Evolutionary conservation across 1,284 basidiomycete genomes (phyloP).

Genomic region (Puccinia hordei): DNA sequence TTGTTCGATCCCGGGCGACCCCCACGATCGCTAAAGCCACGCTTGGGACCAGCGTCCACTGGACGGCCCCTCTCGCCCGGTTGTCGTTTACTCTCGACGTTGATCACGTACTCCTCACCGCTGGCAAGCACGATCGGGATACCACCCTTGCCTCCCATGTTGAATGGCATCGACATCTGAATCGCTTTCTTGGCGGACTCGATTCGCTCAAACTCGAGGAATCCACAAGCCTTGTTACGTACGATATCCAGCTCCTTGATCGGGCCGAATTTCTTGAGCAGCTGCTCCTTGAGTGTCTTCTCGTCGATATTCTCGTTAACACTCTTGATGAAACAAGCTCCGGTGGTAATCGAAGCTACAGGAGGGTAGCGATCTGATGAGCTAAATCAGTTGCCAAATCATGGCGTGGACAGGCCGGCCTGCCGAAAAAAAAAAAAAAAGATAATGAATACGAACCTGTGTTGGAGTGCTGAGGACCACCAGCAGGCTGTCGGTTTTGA

Average conservation of each 20-base stretch:
- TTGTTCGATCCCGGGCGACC: slow-evolving; percentile 59
- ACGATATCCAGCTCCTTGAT: slow-evolving; percentile 88
- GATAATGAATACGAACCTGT: slow-evolving; percentile 21
- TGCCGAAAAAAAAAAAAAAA: slow-evolving; percentile 68
- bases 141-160: slow-evolving; percentile 83
- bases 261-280: slow-evolving; percentile 75
- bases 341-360: slow-evolving; percentile 35
- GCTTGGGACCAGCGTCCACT: slow-evolving; percentile 42
- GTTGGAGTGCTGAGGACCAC: slow-evolving; percentile 21
- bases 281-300: slow-evolving; percentile 65
- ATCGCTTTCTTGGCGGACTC: slow-evolving; percentile 85
- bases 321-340: slow-evolving; percentile 62
- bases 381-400: slow-evolving; percentile 44
- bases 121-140: slow-evolving; percentile 68
- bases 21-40: slow-evolving; percentile 53
- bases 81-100: slow-evolving; percentile 49
- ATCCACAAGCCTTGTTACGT: slow-evolving; percentile 84
- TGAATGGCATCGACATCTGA: slow-evolving; percentile 67
- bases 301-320: slow-evolving; percentile 75
- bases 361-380: slow-evolving; percentile 18
- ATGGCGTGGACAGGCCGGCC: slow-evolving; percentile 75
- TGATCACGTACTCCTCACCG: slow-evolving; percentile 55
- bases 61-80: slow-evolving; percentile 49
- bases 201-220: slow-evolving; percentile 80
- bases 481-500: slow-evolving; percentile 49